Percentiles rank a stretch among this genome's conserved stretches.
phyloP scores from a whole-genome alignment of 257 asterid species.

The Nicotiana otophora region DNA sequence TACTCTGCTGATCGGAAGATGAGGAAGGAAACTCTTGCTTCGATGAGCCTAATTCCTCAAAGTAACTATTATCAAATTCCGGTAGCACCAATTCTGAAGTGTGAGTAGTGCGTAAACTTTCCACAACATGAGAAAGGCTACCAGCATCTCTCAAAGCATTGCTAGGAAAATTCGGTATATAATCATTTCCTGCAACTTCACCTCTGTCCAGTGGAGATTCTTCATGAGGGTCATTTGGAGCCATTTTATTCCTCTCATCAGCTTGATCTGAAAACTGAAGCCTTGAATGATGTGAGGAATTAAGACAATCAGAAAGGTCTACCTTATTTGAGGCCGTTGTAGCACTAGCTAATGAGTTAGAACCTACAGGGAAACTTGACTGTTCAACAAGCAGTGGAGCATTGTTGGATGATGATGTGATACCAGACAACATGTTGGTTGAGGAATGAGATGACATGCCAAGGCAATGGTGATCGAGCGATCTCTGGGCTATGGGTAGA shows the following conservation, averaged over 20 bases:
- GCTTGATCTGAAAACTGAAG: slow-evolving; percentile 9
- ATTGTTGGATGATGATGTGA: neutral
- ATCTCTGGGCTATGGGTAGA: slow-evolving; percentile 46
- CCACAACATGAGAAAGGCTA: slow-evolving; percentile 19
- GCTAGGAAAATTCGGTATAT: neutral
- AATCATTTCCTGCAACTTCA: neutral
- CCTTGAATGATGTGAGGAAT: neutral
- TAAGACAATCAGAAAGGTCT: neutral
- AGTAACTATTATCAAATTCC: neutral
- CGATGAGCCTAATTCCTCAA: slow-evolving; percentile 38
- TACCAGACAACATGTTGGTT: slow-evolving; percentile 25
- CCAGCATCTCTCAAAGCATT: slow-evolving; percentile 20
- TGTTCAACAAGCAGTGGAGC: neutral
- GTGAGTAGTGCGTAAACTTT: neutral
- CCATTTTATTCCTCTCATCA: neutral
- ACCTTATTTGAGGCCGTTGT: slow-evolving; percentile 7
- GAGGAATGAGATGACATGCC: slow-evolving; percentile 17
- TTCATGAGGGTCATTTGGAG: slow-evolving; percentile 4
- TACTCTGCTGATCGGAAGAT: slow-evolving; percentile 87
- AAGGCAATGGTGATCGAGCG: slow-evolving; percentile 19
- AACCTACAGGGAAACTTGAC: slow-evolving; percentile 19
- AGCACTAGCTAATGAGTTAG: neutral
- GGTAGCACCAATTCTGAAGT: neutral
- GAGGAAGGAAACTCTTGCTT: slow-evolving; percentile 83
- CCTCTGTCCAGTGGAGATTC: neutral